A percentile compares a stretch with the other conserved stretches of the same genome.
These are phyloP conservation scores for Diutina ranongensis DNA, from an alignment of 1,139 yeast species.

Conservation along the genomic window DNA sequence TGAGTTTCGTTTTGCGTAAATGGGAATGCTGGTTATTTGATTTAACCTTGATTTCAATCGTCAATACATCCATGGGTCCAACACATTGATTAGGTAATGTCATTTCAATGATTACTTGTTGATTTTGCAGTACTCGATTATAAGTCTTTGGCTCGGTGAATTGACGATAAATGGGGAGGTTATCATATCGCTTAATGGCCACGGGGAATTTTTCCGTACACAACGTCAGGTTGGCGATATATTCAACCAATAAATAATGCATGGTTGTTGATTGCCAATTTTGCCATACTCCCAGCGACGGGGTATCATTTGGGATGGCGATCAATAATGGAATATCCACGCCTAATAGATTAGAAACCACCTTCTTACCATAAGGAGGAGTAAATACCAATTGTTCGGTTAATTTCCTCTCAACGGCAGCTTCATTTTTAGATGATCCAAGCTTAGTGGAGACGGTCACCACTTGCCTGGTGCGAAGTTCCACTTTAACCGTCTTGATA, in stretches of 20 bases:
- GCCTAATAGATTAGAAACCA: slow-evolving; percentile 29
- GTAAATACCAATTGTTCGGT: slow-evolving; percentile 26
- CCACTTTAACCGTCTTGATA: slow-evolving; percentile 26
- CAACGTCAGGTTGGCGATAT: slow-evolving; percentile 19
- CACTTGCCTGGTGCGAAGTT: slow-evolving; percentile 27
- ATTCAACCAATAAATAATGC: slow-evolving; percentile 25
- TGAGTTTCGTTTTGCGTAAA: slow-evolving; percentile 27
- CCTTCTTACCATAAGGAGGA: slow-evolving; percentile 26
- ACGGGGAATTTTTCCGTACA: slow-evolving; percentile 31
- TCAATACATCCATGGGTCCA: slow-evolving; percentile 38
- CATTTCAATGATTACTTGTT: slow-evolving; percentile 30
- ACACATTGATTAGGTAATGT: slow-evolving; percentile 32
- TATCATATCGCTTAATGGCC: slow-evolving; percentile 37
- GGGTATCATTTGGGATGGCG: slow-evolving; percentile 44
- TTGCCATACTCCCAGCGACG: slow-evolving; percentile 30
- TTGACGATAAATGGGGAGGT: slow-evolving; percentile 43
- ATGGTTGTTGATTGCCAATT: slow-evolving; percentile 31
- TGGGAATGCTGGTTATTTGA: slow-evolving; percentile 25
- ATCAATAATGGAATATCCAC: slow-evolving; percentile 49
- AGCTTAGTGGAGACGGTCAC: slow-evolving; percentile 30
- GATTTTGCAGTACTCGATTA: slow-evolving; percentile 26
- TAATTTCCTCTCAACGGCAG: slow-evolving; percentile 23
- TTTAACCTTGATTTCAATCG: slow-evolving; percentile 25
- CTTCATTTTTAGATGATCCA: slow-evolving; percentile 24
- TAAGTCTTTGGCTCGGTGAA: slow-evolving; percentile 38